These are phyloP conservation scores for Tulasnella sp. DNA, from an alignment of 768 basidiomycete species.

Conservation along the genomic window DNA sequence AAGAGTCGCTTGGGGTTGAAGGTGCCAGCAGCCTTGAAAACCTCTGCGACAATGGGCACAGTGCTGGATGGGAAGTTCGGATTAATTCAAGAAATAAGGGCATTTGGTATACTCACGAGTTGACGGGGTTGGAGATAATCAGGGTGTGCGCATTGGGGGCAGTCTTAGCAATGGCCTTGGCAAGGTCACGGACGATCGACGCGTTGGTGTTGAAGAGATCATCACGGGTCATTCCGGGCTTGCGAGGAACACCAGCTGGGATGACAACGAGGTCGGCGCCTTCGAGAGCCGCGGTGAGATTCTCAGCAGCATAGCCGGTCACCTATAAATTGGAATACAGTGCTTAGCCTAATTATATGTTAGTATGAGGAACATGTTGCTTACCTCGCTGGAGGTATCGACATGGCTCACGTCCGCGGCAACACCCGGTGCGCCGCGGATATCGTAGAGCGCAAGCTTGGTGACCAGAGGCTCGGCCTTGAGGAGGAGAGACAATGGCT, in stretches of 20 bases:
- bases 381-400: conserved; percentile 70
- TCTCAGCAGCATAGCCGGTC: conserved; percentile 68
- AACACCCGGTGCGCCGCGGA: conserved; percentile 91
- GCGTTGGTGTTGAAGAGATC: conserved; percentile 98
- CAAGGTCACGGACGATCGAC: conserved; percentile 94
- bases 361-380: conserved; percentile 19
- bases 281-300: conserved; percentile 81
- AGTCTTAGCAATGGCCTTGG: conserved; percentile 73
- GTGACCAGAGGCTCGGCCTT: conserved; percentile 87
- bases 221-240: conserved; percentile 92
- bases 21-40: conserved; percentile 83
- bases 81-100: conserved; percentile 30
- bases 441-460: conserved; percentile 82
- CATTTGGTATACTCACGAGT: conserved; percentile 6
- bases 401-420: conserved; percentile 96
- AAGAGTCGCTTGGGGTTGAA: conserved; percentile 85
- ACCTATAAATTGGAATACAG: conserved; percentile 38
- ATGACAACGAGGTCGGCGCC: conserved; percentile 91
- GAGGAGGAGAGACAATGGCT: conserved; percentile 87
- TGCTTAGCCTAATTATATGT: not conserved
- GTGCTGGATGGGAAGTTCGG: conserved; percentile 36
- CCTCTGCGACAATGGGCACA: conserved; percentile 91
- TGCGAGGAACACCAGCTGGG: conserved; percentile 97
- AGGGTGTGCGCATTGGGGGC: conserved; percentile 86
- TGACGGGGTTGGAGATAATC: conserved; percentile 92